Evolutionary conservation across 2,329 filamentous ascomycete species (phyloP), one percentile per base, ranked within the genome.

Genomic region (Esteya vermicola): DNA sequence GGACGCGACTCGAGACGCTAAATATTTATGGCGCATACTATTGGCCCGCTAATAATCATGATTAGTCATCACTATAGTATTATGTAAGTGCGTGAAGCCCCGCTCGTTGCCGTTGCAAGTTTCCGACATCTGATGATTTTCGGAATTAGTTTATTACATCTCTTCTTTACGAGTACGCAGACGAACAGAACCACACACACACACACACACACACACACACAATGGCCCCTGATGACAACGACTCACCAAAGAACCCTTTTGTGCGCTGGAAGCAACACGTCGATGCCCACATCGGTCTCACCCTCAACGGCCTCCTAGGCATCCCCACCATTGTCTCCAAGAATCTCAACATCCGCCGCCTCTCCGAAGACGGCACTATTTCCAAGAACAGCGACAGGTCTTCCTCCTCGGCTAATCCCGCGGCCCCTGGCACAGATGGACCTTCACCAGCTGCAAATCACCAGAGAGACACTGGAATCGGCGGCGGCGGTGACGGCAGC

Each of bases 251-350:
- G 34, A 61, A 62, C 40, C 52, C 53, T n/a, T 63, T 64, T 45
- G 47, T 63, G 30, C 57, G 57, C 41, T 62, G 59, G 50, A 63
- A 59, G 47, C 55, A 61, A 40, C 54, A 58, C 41, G 54, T 65
- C 42, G 59, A 66, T 47, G 47, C 48, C 33, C 57, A 55, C 40
- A 50, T 65, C 43, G 52, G 54, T 30, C 51, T 56, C 19, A 53
- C 52, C 13, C 46, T 57, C 33, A 50, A 54, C 22, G 45, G 51
- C 18, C 36, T 55, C 19, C 45, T 55, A 25, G 50, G 52, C 39
- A 39, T 51, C 22, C 50, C 52, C 9, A 41, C 50, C 13, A 49
- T 51, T 9, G 48, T 54, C 18, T 48, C 50, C 22, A 51, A 49
- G 36, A 52, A 46, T 42, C 39, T 53, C 23, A 51, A 51, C 40